Conservation (phyloP, 495 filamentous ascomycete genomes). For the Margaritispora aquatica region DNA sequence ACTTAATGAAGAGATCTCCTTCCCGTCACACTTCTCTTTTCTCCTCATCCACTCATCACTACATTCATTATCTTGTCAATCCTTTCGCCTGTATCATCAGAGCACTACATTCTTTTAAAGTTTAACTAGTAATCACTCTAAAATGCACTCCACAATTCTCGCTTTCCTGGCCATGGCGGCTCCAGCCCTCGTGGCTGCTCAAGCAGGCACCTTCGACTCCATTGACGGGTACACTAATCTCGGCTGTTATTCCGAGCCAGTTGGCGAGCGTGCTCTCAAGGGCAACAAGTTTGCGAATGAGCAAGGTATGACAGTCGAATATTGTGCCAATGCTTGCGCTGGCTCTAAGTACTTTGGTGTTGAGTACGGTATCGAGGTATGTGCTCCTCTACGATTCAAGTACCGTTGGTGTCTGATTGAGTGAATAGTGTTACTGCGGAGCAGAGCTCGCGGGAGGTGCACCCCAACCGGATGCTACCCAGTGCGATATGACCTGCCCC, state of each 20-base stretch:
- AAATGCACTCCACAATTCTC: neutral
- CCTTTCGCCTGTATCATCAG: neutral
- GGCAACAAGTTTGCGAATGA: constrained; percentile 26
- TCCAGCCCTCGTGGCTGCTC: neutral
- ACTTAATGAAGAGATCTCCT: no score
- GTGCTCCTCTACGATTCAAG: no score
- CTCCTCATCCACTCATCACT: neutral
- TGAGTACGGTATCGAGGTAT: constrained; percentile 2
- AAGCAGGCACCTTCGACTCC: neutral
- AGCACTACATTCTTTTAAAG: neutral
- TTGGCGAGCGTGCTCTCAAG: neutral
- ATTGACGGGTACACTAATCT: neutral
- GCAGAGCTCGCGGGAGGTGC: neutral
- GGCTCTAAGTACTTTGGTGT: neutral
- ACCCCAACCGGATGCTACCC: neutral
- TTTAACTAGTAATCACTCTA: neutral
- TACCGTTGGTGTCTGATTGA: no score
- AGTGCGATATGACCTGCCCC: neutral
- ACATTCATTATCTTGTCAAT: neutral
- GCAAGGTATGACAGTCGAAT: constrained; percentile 36
- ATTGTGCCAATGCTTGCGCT: constrained; percentile 30
- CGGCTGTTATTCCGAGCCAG: constrained; percentile 37
- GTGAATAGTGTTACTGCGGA: constrained; percentile 4
- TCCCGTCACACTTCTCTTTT: neutral
- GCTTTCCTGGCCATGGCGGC: neutral